Base-by-base conservation (phyloP, 192 early-diverging fungal species). In the Allomyces arbusculus region DNA sequence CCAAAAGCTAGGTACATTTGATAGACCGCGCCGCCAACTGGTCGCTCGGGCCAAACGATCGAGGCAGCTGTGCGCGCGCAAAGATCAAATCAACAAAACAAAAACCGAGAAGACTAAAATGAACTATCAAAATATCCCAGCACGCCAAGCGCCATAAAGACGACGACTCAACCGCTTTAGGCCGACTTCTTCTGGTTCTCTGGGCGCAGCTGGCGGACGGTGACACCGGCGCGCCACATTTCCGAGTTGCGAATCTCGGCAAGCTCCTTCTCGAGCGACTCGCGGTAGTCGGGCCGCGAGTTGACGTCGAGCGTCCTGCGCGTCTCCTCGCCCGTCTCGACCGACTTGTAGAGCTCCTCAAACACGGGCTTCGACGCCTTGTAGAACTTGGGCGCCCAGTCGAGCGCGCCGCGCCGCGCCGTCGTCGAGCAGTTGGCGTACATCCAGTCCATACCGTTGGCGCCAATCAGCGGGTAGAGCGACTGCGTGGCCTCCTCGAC, bases 401-500 rank as follows among this genome's bases (percentile, higher is more conserved):
- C 94, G 55, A 97, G 80, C 61, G 94, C 94, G 69, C 92, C 94
- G 65, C 94, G 85, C 73, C 91, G 87, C 58, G 94, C 94, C 44
- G 92, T 97, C 62, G 92, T 95, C 40, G 89, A 91, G 82, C 94
- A 97, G 81, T 90, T 90, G 77, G 89, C 87, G 77, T 91, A 97
- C 92, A 97, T 97, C 89, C 89, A 92, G 78, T 92, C 88, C 91
- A 95, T 94, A 67, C 94, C 94, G 71, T 91, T 89, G 75, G 89
- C 89, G 71, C 90, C 90, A 70, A 97, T 88, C 71, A 97, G 80
- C 23, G 94, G 94, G 78, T 92, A 93, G 65, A 97, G 81, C 61
- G 94, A 97, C 78, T 97, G 92, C 11, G 94, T 97, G 61, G 91
- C 94, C 76, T 97, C 94, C 80, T 97, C 94, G 67, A 97, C 94